phyloP scores from a whole-genome alignment of 108 stramenopile genomes.

The Poteriospumella lacustris region DNA sequence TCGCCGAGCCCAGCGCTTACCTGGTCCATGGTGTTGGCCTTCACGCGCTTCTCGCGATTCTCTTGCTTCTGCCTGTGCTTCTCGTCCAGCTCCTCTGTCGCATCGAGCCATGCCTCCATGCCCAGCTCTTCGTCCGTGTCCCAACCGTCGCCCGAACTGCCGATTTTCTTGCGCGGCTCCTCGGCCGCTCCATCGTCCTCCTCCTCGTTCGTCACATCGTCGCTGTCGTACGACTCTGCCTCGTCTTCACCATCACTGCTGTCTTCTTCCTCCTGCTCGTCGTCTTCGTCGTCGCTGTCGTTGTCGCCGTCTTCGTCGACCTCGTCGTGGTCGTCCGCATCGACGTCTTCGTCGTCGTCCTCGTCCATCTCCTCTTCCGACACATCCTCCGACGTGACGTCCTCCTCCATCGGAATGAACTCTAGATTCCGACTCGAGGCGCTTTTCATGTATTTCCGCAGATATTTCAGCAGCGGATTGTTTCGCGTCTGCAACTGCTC shows the following conservation, averaged over 20 bases:
- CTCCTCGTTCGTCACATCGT: neutral
- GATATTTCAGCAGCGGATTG: constrained; percentile 57
- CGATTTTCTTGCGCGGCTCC: too few species aligned
- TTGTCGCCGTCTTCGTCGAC: constrained; percentile 2
- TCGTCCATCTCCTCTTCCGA: constrained; percentile 45
- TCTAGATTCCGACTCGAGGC: constrained; percentile 57
- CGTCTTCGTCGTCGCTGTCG: neutral
- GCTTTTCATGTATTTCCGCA: constrained; percentile 59
- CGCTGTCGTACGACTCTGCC: neutral
- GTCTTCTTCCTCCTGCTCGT: neutral
- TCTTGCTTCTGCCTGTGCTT: constrained; percentile 33
- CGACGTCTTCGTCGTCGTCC: constrained; percentile 32
- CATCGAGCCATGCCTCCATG: constrained; percentile 61
- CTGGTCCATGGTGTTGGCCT: constrained; percentile 69
- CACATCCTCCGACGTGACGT: too few species aligned
- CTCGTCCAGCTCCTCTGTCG: neutral
- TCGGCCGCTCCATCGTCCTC: constrained; percentile 55
- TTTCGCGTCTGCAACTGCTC: constrained; percentile 84
- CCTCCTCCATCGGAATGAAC: too few species aligned
- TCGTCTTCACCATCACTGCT: neutral
- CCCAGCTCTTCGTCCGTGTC: too few species aligned
- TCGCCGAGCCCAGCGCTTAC: constrained; percentile 9
- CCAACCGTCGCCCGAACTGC: too few species aligned
- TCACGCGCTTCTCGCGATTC: constrained; percentile 69
- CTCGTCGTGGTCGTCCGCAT: constrained; percentile 35